Conservation (phyloP, 2,329 filamentous ascomycete species). For the Tothia fuscella region DNA sequence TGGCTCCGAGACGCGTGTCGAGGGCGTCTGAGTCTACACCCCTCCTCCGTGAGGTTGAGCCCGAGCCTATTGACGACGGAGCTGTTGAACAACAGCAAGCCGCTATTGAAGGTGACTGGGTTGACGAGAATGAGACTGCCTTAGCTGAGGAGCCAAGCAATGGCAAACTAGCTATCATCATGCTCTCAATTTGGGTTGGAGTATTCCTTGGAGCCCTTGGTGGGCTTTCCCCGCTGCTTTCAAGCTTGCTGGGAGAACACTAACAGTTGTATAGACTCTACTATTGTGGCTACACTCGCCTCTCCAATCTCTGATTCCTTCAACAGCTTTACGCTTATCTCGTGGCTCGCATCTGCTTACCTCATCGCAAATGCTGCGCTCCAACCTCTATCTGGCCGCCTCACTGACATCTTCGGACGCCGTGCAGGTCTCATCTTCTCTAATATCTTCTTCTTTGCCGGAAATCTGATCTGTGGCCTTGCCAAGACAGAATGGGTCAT, state of each 20-base stretch:
- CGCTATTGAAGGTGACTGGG: background rate
- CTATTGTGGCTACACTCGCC: constrained; percentile 75
- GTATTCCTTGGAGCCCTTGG: constrained; percentile 46
- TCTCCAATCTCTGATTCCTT: constrained; percentile 77
- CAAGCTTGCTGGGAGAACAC: background rate
- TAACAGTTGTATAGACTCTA: constrained; percentile 45
- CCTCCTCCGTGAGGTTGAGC: constrained; percentile 3
- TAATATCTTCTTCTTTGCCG: constrained; percentile 52
- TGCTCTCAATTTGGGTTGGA: constrained; percentile 40
- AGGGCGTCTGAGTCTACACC: constrained; percentile 1
- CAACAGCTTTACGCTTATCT: constrained; percentile 64
- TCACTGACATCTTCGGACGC: constrained; percentile 69
- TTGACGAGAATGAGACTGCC: background rate
- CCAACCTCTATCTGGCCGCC: constrained; percentile 60
- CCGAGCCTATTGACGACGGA: constrained; percentile 9
- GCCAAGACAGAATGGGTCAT: constrained; percentile 53
- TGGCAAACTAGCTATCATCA: constrained; percentile 34
- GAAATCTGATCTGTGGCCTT: constrained; percentile 51
- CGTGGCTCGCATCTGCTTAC: constrained; percentile 62
- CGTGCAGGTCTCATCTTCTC: constrained; percentile 53
- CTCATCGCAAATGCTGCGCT: constrained; percentile 64
- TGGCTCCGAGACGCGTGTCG: too few species aligned
- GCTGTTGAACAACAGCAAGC: constrained; percentile 5
- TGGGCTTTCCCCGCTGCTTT: constrained; percentile 14
- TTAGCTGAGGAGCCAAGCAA: constrained; percentile 31